Base-by-base conservation (phyloP, 1,284 basidiomycete species). In the Salmacisia buchloeana region DNA sequence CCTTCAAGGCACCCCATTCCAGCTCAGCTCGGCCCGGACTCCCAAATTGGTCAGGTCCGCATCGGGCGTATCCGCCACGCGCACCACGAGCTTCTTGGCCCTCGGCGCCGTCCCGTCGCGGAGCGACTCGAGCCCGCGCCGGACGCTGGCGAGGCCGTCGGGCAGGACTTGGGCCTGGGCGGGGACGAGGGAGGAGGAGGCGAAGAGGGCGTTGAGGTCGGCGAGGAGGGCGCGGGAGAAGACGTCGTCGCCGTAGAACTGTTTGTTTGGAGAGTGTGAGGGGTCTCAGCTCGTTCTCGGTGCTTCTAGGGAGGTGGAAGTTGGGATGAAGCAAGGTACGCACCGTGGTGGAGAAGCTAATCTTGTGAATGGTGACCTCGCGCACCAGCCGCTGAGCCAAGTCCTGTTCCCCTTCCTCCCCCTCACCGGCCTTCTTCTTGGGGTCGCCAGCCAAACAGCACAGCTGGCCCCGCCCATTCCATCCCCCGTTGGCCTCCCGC, bases 401-500 rank as follows among this genome's bases (percentile, higher is more conserved):
- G 10, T 61, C 56, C 12, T 52, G 38, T 7, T 65, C 52, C 0
- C 52, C 46, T 25, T 58, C 34, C 10, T 34, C 46, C 39, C 23
- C 29, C 29, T 39, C 58, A 39, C 34, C 41, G 25, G 39, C 13
- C 15, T 34, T 43, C 9, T 25, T 25, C 45, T 71, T 71, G 0
- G 74, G 71, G 33, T 74, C 71, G 18, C 73, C 74, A 3, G 73
- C 73, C 2, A 76, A 66, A 41, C 71, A 69, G 58, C 75, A 64
- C 5, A 76, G 38, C 46, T 76, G 63, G 21, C 49, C 59, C n/a
- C 4, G 18, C 63, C 9, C 60, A 25, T 4, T 2, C 61, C 52
- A 62, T 10, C 43, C 35, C 0, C n/a, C 25, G 25, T 36, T 38
- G 9, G 59, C 43, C 7, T 39, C 2, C 1, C 61, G 25, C 1